Evolutionary conservation across 306 rosid genomes (phyloP).

Genomic region (Castanea sativa): DNA sequence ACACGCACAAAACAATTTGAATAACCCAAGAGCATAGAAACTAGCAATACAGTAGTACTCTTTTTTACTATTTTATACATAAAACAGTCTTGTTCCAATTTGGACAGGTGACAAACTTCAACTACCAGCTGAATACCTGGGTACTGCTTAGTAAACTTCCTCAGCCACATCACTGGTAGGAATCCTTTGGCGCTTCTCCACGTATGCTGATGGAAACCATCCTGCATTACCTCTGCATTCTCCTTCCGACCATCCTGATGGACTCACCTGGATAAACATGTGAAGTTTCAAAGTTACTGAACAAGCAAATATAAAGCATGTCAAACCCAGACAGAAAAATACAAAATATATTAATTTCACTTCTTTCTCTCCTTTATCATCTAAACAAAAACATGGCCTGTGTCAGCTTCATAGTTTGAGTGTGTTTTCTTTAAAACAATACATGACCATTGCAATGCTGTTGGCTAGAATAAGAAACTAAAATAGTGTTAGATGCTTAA

Average conservation of each 20-base stretch:
- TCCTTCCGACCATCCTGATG: conserved; percentile 97
- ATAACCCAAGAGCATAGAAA: neutral
- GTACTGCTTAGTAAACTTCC: conserved; percentile 52
- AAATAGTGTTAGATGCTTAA: neutral
- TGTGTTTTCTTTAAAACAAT: neutral
- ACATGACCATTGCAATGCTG: neutral
- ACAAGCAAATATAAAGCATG: neutral
- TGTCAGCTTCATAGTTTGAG: neutral
- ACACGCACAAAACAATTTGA: conserved; percentile 2
- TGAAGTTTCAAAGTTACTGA: conserved; percentile 15
- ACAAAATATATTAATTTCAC: neutral
- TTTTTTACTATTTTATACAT: neutral
- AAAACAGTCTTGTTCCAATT: conserved; percentile 13
- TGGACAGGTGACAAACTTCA: conserved; percentile 7
- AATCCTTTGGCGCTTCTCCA: conserved; percentile 83
- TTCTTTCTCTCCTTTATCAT: neutral
- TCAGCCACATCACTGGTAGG: conserved; percentile 48
- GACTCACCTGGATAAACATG: conserved; percentile 51
- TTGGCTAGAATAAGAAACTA: neutral
- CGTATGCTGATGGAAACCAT: conserved; percentile 87
- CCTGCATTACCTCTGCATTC: conserved; percentile 89
- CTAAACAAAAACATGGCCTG: neutral
- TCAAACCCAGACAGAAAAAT: neutral
- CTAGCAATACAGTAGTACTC: neutral
- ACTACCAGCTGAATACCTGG: conserved; percentile 14